These are phyloP conservation scores for Acacia crassicarpa DNA, from an alignment of 306 rosid genomes.

Conservation along the genomic window DNA sequence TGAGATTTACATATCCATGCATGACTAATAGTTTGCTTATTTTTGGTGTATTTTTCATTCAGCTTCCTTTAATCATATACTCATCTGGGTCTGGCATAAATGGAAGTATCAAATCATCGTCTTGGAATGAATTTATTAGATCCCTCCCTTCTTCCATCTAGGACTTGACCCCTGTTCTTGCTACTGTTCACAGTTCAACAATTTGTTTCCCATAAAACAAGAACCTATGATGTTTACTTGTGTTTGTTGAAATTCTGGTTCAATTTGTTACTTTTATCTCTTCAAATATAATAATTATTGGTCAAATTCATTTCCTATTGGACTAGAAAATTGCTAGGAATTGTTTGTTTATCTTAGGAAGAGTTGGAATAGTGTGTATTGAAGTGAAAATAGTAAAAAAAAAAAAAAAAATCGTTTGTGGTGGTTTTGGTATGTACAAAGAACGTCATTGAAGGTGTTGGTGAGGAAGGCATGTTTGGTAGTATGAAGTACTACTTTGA, in stretches of 20 bases:
- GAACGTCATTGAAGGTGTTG: rapidly evolving
- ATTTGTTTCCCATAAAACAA: not conserved
- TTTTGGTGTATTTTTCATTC: not conserved
- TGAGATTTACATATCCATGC: not conserved
- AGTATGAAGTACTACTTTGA: no score
- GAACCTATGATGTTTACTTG: not conserved
- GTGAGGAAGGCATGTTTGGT: not conserved
- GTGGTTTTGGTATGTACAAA: no score
- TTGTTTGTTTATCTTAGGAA: not conserved
- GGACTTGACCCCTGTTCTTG: not conserved
- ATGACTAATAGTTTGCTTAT: not conserved
- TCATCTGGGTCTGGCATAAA: not conserved
- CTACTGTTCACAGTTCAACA: not conserved
- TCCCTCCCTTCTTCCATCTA: not conserved
- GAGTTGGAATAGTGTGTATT: no score
- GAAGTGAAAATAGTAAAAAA: no score
- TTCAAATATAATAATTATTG: not conserved
- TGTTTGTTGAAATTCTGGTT: not conserved
- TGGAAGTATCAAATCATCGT: not conserved
- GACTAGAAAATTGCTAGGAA: not conserved
- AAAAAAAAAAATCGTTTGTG: no score
- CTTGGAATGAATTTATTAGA: not conserved
- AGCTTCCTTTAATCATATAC: not conserved
- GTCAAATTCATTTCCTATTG: not conserved
- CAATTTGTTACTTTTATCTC: constrained; percentile 16